Base-by-base conservation (phyloP, 2,329 filamentous ascomycete genomes). In the Ascochyta rabiei region DNA sequence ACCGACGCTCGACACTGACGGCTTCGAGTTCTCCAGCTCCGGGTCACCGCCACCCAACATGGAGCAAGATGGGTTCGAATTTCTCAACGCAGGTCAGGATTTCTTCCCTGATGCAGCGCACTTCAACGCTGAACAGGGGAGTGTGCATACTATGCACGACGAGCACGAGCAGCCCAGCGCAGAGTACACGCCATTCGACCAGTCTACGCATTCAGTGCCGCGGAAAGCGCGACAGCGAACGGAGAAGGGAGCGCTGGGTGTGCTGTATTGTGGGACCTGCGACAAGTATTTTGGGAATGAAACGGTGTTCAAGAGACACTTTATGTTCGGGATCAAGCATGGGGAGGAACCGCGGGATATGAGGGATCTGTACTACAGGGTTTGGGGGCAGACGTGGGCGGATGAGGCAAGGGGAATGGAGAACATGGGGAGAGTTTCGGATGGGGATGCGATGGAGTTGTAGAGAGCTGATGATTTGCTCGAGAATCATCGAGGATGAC, bases 221-320 rank as follows among this genome's bases (percentile, higher is more conserved):
- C 35, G 18, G 10, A 56, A 30, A 15, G 4, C 44, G 2, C 15
- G 6, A 7, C 13, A 26, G 19, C 19, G 19, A 13, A 41, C 34
- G 16, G 37, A 50, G 15, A 46, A 46, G n/a, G 48, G 31, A 1
- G 48, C 54, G 18, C 21, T 57, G 15, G 54, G 54, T 5, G 48
- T 57, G 5, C 23, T 57, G 10, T 57, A 57, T 10, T 57, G 54
- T 19, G 54, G 49, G 12, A 49, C 48, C 3, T 57, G 54, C 10
- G 26, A 57, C n/a, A 53, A 46, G 30, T 49, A 43, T 7, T 57
- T 49, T 34, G 54, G 54, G 2, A 57, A 57, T n/a, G 54, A 57
- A 33, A 53, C 7, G 31, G 54, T 57, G 13, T 57, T 57, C 13
- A 57, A 53, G 21, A 37, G 54, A 40, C 54, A 57, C 26, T 57